These are phyloP conservation scores for Rhizomucor miehei DNA, from an alignment of 371 early-diverging fungal species.

Conservation along the genomic window DNA sequence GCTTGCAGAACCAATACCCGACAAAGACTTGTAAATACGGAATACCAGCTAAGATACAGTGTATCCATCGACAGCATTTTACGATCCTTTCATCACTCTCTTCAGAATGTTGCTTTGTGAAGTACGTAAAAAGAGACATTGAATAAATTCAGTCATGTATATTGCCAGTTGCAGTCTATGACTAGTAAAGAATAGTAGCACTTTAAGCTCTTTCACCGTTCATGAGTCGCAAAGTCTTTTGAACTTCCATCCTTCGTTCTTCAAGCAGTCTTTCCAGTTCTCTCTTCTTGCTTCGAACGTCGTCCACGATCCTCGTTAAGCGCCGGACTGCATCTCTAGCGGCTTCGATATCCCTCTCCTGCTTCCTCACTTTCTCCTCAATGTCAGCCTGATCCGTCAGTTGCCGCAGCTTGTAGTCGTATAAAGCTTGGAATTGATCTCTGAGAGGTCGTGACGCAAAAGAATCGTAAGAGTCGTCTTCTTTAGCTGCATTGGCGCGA, in stretches of 20 bases:
- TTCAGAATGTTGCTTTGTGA: no score
- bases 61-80: no score
- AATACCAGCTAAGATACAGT: no score
- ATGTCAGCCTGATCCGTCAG: constrained; percentile 47
- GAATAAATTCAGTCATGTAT: no score
- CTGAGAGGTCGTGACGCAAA: constrained; percentile 43
- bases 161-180: no score
- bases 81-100: no score
- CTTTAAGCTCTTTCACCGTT: constrained; percentile 11
- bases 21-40: no score
- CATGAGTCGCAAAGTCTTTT: constrained; percentile 23
- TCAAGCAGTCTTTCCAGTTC: constrained; percentile 38
- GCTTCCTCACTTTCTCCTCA: constrained; percentile 44
- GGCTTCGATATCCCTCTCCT: constrained; percentile 50
- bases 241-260: constrained; percentile 27
- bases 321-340: constrained; percentile 49
- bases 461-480: constrained; percentile 23
- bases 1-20: constrained; percentile 11
- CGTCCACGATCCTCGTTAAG: constrained; percentile 42
- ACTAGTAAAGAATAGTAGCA: not conserved
- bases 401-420: constrained; percentile 49
- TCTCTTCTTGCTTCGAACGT: constrained; percentile 43
- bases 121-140: no score
- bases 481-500: constrained; percentile 20
- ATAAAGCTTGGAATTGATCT: constrained; percentile 49